These are phyloP conservation scores for Vitis cinerea DNA, from an alignment of 164 flowering plant species.

Conservation along the genomic window DNA sequence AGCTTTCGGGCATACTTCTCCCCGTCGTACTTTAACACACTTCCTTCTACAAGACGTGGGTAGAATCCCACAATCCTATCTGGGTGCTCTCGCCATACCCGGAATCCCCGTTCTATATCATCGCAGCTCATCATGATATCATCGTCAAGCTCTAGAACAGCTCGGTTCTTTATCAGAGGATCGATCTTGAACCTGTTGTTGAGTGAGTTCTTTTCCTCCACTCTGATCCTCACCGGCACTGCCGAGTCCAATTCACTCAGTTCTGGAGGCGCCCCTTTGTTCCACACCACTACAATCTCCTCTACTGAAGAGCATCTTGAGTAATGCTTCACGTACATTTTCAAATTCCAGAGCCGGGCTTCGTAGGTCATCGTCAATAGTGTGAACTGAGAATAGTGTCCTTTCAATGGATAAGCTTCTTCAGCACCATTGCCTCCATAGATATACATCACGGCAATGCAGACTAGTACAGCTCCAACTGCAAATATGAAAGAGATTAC, in stretches of 20 bases:
- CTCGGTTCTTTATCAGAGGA: constrained; percentile 62
- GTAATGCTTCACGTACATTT: constrained; percentile 87
- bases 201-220: constrained; percentile 70
- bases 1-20: constrained; percentile 75
- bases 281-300: constrained; percentile 94
- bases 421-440: constrained; percentile 87
- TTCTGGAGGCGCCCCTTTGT: constrained; percentile 76
- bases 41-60: constrained; percentile 66
- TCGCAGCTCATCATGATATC: constrained; percentile 95
- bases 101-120: constrained; percentile 83
- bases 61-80: constrained; percentile 90
- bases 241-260: constrained; percentile 68
- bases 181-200: constrained; percentile 83
- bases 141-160: constrained; percentile 93
- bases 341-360: constrained; percentile 90
- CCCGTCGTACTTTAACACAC: constrained; percentile 60
- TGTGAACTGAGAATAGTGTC: constrained; percentile 85
- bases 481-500: constrained; percentile 40
- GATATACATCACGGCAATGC: constrained; percentile 55
- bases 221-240: constrained; percentile 79
- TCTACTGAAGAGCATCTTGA: constrained; percentile 86
- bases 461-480: constrained; percentile 46
- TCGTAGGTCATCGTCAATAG: constrained; percentile 88
- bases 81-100: constrained; percentile 85
- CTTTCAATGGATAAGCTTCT: constrained; percentile 66